Percentiles rank a stretch among this genome's conserved stretches.
Conservation (phyloP, 1,284 basidiomycete species). For the Cutaneotrichosporon sp. region DNA sequence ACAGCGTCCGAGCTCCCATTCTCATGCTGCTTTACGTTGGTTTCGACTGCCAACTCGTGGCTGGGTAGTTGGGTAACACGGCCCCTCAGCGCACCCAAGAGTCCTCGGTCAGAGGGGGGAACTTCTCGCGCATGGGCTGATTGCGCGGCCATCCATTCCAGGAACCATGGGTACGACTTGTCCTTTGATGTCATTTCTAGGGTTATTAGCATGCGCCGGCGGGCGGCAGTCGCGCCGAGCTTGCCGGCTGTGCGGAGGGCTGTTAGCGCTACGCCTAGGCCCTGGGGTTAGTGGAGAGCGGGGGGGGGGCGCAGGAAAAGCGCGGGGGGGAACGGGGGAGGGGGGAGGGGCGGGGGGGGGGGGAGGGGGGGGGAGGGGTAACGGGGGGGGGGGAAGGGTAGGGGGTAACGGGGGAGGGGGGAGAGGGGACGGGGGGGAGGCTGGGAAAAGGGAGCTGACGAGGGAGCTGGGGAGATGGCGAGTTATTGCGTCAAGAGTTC, state of each 20-base stretch:
- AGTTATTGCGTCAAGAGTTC: no score
- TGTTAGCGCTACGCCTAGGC: slow-evolving; percentile 77
- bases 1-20: slow-evolving; percentile 82
- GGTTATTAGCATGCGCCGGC: slow-evolving; percentile 86
- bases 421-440: no score
- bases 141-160: slow-evolving; percentile 83
- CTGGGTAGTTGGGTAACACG: slow-evolving; percentile 64
- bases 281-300: slow-evolving; percentile 58
- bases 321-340: no score
- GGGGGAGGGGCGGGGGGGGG: no score
- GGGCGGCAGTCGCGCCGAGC: slow-evolving; percentile 71
- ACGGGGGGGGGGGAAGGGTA: no score
- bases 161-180: slow-evolving; percentile 92
- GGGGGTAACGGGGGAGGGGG: no score
- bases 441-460: no score
- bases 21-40: slow-evolving; percentile 77
- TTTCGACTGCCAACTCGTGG: slow-evolving; percentile 94
- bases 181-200: slow-evolving; percentile 97
- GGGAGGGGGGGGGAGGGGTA: no score
- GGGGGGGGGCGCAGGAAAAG: no score
- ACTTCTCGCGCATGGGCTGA: slow-evolving; percentile 30
- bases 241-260: slow-evolving; percentile 69
- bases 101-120: slow-evolving; percentile 24
- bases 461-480: neutral
- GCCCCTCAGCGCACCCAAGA: slow-evolving; percentile 31